Percentiles rank a stretch among this genome's conserved stretches.
These are phyloP conservation scores for Paraphoma chrysanthemicola DNA, from an alignment of 2,329 filamentous ascomycete genomes.

Conservation along the genomic window DNA sequence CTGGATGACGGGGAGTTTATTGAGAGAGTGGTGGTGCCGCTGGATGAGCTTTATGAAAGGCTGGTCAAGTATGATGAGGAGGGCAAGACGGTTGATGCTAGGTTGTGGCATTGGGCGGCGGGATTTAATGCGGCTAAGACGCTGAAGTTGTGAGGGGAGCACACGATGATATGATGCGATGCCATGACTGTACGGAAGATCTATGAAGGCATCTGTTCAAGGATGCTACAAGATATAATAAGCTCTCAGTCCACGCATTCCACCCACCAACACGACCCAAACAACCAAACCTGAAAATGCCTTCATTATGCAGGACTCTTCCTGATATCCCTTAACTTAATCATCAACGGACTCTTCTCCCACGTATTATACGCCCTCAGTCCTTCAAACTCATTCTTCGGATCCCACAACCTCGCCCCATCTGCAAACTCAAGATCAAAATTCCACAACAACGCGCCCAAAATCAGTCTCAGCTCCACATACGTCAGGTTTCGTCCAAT, in stretches of 20 bases:
- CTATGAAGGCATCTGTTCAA: too few species aligned
- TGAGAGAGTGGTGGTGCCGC: conserved; percentile 64
- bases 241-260: too few species aligned
- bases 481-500: conserved; percentile 45
- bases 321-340: conserved; percentile 39
- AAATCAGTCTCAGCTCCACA: conserved; percentile 41
- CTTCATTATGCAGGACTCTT: conserved; percentile 23
- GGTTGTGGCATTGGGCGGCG: conserved; percentile 67
- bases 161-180: not conserved
- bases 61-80: conserved; percentile 55
- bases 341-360: conserved; percentile 43
- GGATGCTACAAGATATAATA: too few species aligned
- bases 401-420: conserved; percentile 36
- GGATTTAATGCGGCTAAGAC: conserved; percentile 60
- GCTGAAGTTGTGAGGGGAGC: conserved; percentile 14
- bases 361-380: conserved; percentile 41
- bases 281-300: too few species aligned
- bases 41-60: conserved; percentile 63
- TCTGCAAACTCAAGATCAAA: conserved; percentile 44
- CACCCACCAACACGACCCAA: too few species aligned
- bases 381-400: conserved; percentile 34
- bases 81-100: conserved; percentile 63
- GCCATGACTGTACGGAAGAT: too few species aligned
- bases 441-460: conserved; percentile 42
- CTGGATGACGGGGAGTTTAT: conserved; percentile 69